Evolutionary conservation across 257 asterid genomes (phyloP).

Genomic region (Gardenia jasminoides): DNA sequence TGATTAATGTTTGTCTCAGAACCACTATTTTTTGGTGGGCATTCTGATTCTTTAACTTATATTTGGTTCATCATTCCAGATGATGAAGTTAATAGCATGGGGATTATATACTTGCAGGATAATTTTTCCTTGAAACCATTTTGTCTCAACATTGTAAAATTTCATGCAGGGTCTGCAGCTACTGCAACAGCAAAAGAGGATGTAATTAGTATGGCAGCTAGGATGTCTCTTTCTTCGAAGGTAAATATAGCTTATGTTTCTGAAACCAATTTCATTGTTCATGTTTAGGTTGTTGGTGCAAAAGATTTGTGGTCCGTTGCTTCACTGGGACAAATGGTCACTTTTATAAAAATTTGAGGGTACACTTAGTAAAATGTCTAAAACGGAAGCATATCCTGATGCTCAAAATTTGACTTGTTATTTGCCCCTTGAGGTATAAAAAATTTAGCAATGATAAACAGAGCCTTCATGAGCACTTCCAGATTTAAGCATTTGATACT

Average conservation of each 20-base stretch:
- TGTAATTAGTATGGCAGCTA: slow-evolving; percentile 63
- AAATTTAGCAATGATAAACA: not conserved
- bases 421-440: not conserved
- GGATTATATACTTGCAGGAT: not conserved
- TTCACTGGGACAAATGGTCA: not conserved
- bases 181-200: slow-evolving; percentile 56
- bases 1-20: slow-evolving; percentile 14
- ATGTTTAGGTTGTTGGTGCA: slow-evolving; percentile 2
- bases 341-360: not conserved
- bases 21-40: not conserved
- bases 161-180: slow-evolving; percentile 56
- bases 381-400: not conserved
- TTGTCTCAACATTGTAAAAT: slow-evolving; percentile 7
- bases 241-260: slow-evolving; percentile 26
- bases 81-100: slow-evolving; percentile 1
- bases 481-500: not conserved
- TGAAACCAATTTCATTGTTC: not conserved
- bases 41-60: not conserved
- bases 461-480: not conserved
- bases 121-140: not conserved
- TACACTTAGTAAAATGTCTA: not conserved
- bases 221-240: slow-evolving; percentile 75
- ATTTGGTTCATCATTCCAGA: slow-evolving; percentile 14
- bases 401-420: not conserved
- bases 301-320: not conserved